Evolutionary conservation across 768 basidiomycete species (phyloP), one percentile per base, ranked within the genome.

Genomic region (Mrakia hoshinonis): DNA sequence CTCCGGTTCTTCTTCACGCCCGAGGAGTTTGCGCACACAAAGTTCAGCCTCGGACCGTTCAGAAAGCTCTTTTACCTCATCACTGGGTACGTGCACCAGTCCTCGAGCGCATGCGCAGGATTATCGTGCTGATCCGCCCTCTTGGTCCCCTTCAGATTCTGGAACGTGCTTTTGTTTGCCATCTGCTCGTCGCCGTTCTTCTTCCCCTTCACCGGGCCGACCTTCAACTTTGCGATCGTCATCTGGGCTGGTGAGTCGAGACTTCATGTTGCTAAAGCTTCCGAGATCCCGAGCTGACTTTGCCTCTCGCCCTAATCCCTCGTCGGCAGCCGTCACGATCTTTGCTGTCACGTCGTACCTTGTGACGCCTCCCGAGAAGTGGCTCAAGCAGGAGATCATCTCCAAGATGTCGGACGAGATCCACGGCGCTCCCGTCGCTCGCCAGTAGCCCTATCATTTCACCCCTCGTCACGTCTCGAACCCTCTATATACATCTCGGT

Each of bases 211-310:
- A 86, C 82, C 12, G 83, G 87, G 0, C 79, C 85, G 72, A 87
- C 84, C 1, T 91, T 94, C 83, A 95, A 95, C 79, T 94, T 91
- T 76, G 90, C 89, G 9, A 81, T 82, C 63, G 89, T 90, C 54
- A 92, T 94, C 73, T 88, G 92, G 75, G 89, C 85, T 12, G 58
- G 58, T 61, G 22, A 0, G 58, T n/a, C 58, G 5, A 18, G 12
- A 18, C 29, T 18, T 9, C 34, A 6, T 43, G 7, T 6, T 43
- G 43, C 43, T 7, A 15, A 15, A 6, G 7, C 43, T 43, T 43
- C 15, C 15, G 43, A 43, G 43, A 43, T 43, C 6, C 7, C 15
- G 43, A 43, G 15, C 15, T 43, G 43, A 15, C 49, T 51, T 51
- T 24, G 9, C 49, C 49, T 51, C 49, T 7, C 24, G 20, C n/a